These are phyloP conservation scores for Sporobolomyces pararoseus DNA, from an alignment of 768 basidiomycete genomes.

Conservation along the genomic window DNA sequence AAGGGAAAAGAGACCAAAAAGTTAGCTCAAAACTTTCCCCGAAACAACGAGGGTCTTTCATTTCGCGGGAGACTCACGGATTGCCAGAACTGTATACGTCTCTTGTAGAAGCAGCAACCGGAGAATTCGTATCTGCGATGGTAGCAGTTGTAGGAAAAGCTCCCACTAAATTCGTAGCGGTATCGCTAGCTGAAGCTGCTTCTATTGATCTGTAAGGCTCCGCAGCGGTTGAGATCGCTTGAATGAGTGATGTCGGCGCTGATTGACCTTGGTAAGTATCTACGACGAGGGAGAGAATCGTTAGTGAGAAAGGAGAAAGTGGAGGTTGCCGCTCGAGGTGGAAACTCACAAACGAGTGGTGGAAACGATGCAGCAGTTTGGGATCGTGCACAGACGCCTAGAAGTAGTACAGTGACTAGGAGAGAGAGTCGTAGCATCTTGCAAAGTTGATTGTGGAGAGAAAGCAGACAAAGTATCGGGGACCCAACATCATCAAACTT, in stretches of 20 bases:
- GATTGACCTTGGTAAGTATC: conserved; percentile 28
- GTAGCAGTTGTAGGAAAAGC: conserved; percentile 28
- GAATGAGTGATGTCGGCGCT: conserved; percentile 12
- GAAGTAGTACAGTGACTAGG: neutral
- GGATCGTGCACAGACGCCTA: neutral
- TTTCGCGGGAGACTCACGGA: conserved; percentile 16
- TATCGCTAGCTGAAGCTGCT: conserved; percentile 2
- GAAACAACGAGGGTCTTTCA: neutral
- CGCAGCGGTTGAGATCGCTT: conserved; percentile 28
- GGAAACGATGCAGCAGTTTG: conserved; percentile 18
- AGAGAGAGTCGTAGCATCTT: conserved; percentile 18
- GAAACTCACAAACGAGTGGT: conserved; percentile 4
- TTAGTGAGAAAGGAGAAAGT: neutral
- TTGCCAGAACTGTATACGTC: conserved; percentile 6
- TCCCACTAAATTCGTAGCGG: conserved; percentile 18
- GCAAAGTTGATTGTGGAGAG: neutral
- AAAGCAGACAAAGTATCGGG: neutral
- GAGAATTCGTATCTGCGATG: conserved; percentile 13
- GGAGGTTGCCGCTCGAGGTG: conserved; percentile 1
- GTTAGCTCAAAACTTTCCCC: neutral
- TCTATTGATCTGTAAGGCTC: conserved; percentile 9
- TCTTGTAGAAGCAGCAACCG: conserved; percentile 7
- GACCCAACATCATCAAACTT: too few species aligned
- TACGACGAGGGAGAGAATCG: neutral
- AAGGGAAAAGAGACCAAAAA: neutral